Evolutionary conservation across 208 protist species (phyloP), one percentile per base, ranked within the genome.

Genomic region (Trypanosomatidae sp.): DNA sequence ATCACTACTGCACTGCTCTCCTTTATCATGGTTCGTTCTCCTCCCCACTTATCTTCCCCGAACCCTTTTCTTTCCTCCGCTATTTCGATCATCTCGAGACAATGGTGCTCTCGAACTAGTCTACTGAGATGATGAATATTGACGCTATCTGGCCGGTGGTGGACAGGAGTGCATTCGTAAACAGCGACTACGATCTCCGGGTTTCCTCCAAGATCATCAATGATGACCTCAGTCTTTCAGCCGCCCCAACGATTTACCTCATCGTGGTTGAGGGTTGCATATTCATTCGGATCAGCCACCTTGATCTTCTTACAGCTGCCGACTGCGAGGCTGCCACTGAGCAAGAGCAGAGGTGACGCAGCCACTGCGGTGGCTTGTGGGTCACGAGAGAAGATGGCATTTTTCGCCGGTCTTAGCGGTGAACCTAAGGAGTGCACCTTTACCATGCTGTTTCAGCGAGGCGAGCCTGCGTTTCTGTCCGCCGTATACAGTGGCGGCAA

Each of bases 171-270:
- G 97, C 99, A 12, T 82, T 99, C 2, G 80, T 93, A 41, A 92
- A 98, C 62, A 97, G 99, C 13, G 99, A 99, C 76, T 99, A 99
- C 73, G 99, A 99, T 79, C 98, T 99, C 22, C 97, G 97, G 22
- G 81, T 98, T 10, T 73, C 91, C 46, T 86, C 98, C 50, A 81
- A 68, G 13, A 98, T 99, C 62, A 93, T 91, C 30, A 98, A 99
- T 71, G 92, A 95, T 73, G 95, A 95, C 58, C 88, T 98, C 74
- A 99, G 99, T 64, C 95, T 91, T n/a, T 82, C 90, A 9, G 85
- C 98, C 15, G 68, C 99, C 47, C 98, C 98, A 17, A 99, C 99
- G 0, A 97, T 99, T 62, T 87, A 96, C 17, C 95, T 98, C 56
- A 87, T 98, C 50, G 82, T 99, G 12, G 98, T 98, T n/a, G 83